Base-by-base conservation (phyloP, 176 grass and related monocot species). In the Oryza longistaminata region DNA sequence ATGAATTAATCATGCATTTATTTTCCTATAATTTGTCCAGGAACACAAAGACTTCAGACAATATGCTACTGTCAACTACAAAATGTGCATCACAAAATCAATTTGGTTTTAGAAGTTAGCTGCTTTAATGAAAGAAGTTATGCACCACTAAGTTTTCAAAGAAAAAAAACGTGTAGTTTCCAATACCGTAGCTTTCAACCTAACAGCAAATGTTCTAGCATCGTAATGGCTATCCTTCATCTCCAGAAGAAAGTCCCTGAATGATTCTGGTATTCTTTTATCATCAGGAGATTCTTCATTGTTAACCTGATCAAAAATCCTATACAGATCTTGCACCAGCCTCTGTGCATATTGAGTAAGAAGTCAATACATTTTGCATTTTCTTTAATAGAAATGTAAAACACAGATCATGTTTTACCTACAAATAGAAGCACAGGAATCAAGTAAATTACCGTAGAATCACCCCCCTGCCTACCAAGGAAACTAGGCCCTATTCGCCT, bases 401-500 rank as follows among this genome's bases (percentile, higher is more conserved):
- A 78, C 52, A 48, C 58, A 65, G 29, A 82, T 64, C 37, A 15
- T 80, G 44, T 55, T 73, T 74, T 50, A 88, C 50, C 40, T 26
- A 67, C 9, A 77, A 69, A 77, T 35, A 62, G 9, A 87, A 76
- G 44, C n/a, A 72, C 25, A 88, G 46, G 17, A 72, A 76, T 50
- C 33, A 5, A 86, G 17, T 29, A 80, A 65, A 87, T 83, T 90
- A 94, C 94, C 71, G 55, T 78, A 89, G 94, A 97, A 97, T 92
- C 92, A 29, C 64, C 81, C 42, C 87, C 89, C 66, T 88, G 81
- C 71, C 83, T 92, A 64, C 92, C 92, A 83, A 97, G 91, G 78
- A 97, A 90, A 80, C 74, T 92, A 73, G 94, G 94, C 73, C 94
- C 94, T 90, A 97, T 93, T 80, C 92, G 90, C 74, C 88, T 92